phyloP scores from a whole-genome alignment of 768 basidiomycete genomes.

The Suillus bovinus region DNA sequence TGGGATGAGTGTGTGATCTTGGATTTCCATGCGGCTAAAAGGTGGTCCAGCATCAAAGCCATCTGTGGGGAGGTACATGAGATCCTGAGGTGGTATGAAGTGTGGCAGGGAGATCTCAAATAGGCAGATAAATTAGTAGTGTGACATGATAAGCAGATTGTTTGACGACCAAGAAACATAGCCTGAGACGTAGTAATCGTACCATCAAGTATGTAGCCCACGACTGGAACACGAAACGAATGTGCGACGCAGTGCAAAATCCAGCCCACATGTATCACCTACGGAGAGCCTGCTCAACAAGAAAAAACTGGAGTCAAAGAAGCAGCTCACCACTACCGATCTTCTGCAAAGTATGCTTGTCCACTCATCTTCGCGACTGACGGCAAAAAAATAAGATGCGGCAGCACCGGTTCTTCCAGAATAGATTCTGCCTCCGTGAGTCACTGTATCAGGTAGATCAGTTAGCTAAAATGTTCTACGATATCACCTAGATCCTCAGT shows the following conservation, averaged over 20 bases:
- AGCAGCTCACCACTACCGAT: constrained; percentile 27
- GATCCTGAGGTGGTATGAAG: not conserved
- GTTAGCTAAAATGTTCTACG: not conserved
- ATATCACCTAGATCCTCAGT: not conserved
- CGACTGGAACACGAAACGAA: constrained; percentile 27
- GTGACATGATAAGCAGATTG: not conserved
- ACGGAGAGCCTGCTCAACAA: not conserved
- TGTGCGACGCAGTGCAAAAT: constrained; percentile 29
- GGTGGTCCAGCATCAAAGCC: not conserved
- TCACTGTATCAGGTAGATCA: constrained; percentile 15
- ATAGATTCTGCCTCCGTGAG: constrained; percentile 25
- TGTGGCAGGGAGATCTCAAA: not conserved
- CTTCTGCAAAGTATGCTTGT: constrained; percentile 25
- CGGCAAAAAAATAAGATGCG: constrained; percentile 33
- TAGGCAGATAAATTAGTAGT: not conserved
- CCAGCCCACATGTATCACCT: constrained; percentile 35
- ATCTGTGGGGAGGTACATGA: not conserved
- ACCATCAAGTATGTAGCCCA: constrained; percentile 33
- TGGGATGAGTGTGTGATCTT: not conserved
- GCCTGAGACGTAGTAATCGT: constrained; percentile 9
- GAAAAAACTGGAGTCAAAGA: constrained; percentile 13
- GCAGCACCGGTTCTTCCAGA: constrained; percentile 12
- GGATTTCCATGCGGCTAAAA: not conserved
- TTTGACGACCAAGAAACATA: not conserved
- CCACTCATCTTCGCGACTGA: constrained; percentile 28